phyloP scores from a whole-genome alignment of 768 basidiomycete species.

The Phylloporus sp. region DNA sequence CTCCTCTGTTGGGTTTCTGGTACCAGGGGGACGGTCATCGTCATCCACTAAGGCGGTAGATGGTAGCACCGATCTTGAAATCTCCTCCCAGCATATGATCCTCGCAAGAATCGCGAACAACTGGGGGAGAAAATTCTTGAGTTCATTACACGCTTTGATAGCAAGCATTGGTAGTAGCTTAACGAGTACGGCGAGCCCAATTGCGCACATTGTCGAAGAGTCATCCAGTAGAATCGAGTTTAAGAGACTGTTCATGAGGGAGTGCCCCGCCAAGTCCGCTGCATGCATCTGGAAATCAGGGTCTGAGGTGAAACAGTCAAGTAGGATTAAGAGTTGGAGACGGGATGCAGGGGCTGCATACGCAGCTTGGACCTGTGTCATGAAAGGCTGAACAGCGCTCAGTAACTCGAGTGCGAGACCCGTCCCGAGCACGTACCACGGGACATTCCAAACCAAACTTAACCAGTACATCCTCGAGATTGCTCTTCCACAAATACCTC shows the following conservation, averaged over 20 bases:
- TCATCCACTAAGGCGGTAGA: conserved; percentile 36
- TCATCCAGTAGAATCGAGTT: conserved; percentile 68
- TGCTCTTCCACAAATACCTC: conserved; percentile 66
- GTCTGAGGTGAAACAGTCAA: conserved; percentile 57
- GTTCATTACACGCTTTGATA: conserved; percentile 48
- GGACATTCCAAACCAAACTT: conserved; percentile 59
- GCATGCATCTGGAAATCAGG: conserved; percentile 47
- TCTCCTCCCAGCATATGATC: conserved; percentile 70
- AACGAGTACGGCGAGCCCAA: conserved; percentile 57
- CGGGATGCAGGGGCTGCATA: conserved; percentile 58
- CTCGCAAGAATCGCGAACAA: conserved; percentile 66
- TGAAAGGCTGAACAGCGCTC: conserved; percentile 50
- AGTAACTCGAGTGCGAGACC: conserved; percentile 6
- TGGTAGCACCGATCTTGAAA: conserved; percentile 32
- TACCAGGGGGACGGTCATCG: conserved; percentile 1
- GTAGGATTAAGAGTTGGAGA: conserved; percentile 63
- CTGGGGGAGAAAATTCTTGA: conserved; percentile 58
- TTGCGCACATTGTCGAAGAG: conserved; percentile 64
- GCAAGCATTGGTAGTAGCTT: conserved; percentile 76
- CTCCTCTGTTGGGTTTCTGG: conserved; percentile 18
- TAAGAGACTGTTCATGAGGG: conserved; percentile 60
- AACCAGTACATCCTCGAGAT: conserved; percentile 71
- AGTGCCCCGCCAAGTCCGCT: conserved; percentile 50
- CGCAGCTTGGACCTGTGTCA: conserved; percentile 60
- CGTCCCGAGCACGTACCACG: conserved; percentile 44